phyloP scores from a whole-genome alignment of 179 eudicot species.

The Spinacia oleracea region DNA sequence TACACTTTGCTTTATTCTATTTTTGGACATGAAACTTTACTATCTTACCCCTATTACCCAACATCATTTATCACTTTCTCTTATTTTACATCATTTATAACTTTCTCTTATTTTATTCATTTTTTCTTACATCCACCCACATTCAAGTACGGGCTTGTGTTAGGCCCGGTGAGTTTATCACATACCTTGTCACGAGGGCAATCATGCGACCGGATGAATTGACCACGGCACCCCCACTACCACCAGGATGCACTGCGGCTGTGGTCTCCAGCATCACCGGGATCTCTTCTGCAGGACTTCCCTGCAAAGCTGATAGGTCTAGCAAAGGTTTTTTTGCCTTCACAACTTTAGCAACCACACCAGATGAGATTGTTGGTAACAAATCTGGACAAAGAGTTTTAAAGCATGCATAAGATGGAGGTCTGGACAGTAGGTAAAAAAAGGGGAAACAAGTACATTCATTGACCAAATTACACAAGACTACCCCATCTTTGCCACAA shows the following conservation, averaged over 20 bases:
- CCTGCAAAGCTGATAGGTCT: conserved; percentile 20
- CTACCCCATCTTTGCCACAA: neutral
- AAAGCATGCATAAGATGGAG: conserved; percentile 22
- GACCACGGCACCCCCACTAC: conserved; percentile 92
- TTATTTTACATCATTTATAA: too few species aligned
- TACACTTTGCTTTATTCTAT: too few species aligned
- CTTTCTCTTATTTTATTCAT: too few species aligned
- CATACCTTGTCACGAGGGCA: conserved; percentile 93
- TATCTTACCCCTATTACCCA: too few species aligned
- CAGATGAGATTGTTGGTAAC: conserved; percentile 73
- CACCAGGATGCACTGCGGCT: conserved; percentile 97
- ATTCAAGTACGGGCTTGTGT: too few species aligned
- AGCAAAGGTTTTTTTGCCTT: conserved; percentile 41
- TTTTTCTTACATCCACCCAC: too few species aligned
- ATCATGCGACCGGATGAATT: conserved; percentile 79
- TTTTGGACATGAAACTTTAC: too few species aligned
- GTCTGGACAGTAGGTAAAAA: neutral
- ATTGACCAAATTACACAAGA: neutral
- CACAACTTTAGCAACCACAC: conserved; percentile 86
- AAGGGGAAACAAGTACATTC: neutral
- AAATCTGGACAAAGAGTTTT: conserved; percentile 48
- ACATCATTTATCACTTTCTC: too few species aligned
- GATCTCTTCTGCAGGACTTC: conserved; percentile 28
- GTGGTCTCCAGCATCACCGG: conserved; percentile 97
- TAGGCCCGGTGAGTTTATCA: too few species aligned